phyloP scores from a whole-genome alignment of 2,329 filamentous ascomycete species.

The Monilinia polystroma region DNA sequence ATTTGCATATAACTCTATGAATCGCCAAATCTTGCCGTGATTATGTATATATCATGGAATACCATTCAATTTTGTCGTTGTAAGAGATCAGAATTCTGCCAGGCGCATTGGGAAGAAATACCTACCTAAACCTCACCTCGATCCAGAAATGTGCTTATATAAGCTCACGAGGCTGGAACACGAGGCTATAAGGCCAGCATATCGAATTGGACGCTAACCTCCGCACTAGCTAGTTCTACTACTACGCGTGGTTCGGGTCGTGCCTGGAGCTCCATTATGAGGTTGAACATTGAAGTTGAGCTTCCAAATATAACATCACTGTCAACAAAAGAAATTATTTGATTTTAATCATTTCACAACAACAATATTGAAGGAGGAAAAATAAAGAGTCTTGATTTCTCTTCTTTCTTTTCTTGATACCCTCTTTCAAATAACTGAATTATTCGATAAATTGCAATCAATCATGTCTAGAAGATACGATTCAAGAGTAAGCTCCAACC shows the following conservation, averaged over 20 bases:
- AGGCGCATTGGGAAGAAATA: neutral
- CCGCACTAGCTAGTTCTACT: constrained; percentile 21
- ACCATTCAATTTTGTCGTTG: neutral
- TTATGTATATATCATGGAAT: neutral
- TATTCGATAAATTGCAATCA: constrained; percentile 44
- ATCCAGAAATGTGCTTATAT: constrained; percentile 14
- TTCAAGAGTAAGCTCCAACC: constrained; percentile 70
- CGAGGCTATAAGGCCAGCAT: constrained; percentile 20
- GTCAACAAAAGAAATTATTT: constrained; percentile 22
- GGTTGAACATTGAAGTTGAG: constrained; percentile 24
- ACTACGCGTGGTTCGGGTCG: constrained; percentile 29
- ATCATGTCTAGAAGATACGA: constrained; percentile 95
- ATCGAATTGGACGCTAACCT: constrained; percentile 19
- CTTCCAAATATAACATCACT: constrained; percentile 21
- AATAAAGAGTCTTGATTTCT: neutral
- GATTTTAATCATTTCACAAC: constrained; percentile 7
- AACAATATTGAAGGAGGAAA: constrained; percentile 20
- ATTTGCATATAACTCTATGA: neutral
- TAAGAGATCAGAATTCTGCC: neutral
- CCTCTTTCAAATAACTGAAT: constrained; percentile 1
- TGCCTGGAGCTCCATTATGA: constrained; percentile 36
- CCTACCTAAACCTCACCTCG: no score
- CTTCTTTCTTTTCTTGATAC: constrained; percentile 9
- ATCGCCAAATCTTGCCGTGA: neutral
- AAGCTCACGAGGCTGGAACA: constrained; percentile 15